Conservation (phyloP, 345 rosid genomes). For the Bruguiera parviflora region DNA sequence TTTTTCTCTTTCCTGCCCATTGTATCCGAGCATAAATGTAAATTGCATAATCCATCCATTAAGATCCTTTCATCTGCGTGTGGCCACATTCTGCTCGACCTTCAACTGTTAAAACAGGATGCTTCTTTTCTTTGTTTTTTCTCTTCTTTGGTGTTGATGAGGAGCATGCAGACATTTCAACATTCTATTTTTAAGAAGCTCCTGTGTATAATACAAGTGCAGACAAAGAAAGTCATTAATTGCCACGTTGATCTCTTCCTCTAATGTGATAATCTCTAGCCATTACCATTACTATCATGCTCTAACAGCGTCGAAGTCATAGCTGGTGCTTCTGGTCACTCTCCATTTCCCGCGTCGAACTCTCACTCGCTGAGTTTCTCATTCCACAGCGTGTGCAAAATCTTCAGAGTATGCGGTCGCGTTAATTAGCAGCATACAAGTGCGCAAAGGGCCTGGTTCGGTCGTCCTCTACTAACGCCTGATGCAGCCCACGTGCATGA, state of each 20-base stretch:
- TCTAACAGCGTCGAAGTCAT: conserved; percentile 29
- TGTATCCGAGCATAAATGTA: conserved; percentile 28
- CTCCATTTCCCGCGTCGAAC: conserved; percentile 43
- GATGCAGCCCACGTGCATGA: conserved; percentile 15
- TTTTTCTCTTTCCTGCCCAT: neutral
- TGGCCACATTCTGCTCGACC: neutral
- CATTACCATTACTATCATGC: too few species aligned
- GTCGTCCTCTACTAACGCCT: conserved; percentile 22
- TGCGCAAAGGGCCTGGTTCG: conserved; percentile 38
- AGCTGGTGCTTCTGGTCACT: conserved; percentile 51
- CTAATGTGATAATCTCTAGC: neutral
- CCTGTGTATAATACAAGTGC: too few species aligned
- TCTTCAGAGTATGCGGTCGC: conserved; percentile 39
- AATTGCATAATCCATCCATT: conserved; percentile 29
- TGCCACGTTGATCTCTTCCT: neutral
- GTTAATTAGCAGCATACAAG: conserved; percentile 29
- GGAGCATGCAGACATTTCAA: too few species aligned
- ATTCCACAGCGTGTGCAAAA: conserved; percentile 44
- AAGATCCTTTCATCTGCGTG: conserved; percentile 12
- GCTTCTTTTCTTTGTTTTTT: too few species aligned
- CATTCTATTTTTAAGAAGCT: too few species aligned
- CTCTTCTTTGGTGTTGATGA: too few species aligned
- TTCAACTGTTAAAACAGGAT: too few species aligned
- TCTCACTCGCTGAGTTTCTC: conserved; percentile 28
- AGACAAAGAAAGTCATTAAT: too few species aligned